phyloP scores from a whole-genome alignment of 106 monocot genomes.

The Agapanthus africanus region DNA sequence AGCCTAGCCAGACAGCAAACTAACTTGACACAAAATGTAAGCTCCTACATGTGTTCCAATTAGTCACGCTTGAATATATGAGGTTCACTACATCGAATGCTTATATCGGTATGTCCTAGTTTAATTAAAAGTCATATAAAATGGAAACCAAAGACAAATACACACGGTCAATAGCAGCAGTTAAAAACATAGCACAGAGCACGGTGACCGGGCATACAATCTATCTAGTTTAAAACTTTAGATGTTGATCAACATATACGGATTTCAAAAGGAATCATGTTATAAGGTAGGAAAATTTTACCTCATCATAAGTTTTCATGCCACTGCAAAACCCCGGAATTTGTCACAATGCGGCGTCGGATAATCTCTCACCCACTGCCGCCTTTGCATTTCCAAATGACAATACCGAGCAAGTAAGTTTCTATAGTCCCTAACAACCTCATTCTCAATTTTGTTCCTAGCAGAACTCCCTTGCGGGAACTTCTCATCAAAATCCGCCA shows the following conservation, averaged over 20 bases:
- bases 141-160: not conserved
- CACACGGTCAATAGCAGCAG: not conserved
- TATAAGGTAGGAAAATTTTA: slow-evolving; percentile 7
- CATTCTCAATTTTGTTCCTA: slow-evolving; percentile 40
- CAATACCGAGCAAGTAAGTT: slow-evolving; percentile 42
- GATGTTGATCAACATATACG: not conserved
- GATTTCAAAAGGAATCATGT: not conserved
- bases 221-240: not conserved
- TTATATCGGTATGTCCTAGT: not conserved
- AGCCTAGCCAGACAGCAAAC: not conserved
- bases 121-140: not conserved
- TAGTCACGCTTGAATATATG: not conserved
- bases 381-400: slow-evolving; percentile 53
- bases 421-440: slow-evolving; percentile 50
- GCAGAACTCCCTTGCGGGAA: slow-evolving; percentile 44
- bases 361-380: slow-evolving; percentile 38
- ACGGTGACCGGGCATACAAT: not conserved
- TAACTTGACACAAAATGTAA: not conserved
- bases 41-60: not conserved
- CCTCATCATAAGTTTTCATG: slow-evolving; percentile 20
- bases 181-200: not conserved
- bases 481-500: slow-evolving; percentile 47
- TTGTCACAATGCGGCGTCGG: slow-evolving; percentile 63
- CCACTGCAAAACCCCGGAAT: slow-evolving; percentile 28
- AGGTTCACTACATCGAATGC: not conserved